Evolutionary conservation across 2,329 filamentous ascomycete genomes (phyloP), one percentile per base, ranked within the genome.

Genomic region (Fusarium vanettenii): DNA sequence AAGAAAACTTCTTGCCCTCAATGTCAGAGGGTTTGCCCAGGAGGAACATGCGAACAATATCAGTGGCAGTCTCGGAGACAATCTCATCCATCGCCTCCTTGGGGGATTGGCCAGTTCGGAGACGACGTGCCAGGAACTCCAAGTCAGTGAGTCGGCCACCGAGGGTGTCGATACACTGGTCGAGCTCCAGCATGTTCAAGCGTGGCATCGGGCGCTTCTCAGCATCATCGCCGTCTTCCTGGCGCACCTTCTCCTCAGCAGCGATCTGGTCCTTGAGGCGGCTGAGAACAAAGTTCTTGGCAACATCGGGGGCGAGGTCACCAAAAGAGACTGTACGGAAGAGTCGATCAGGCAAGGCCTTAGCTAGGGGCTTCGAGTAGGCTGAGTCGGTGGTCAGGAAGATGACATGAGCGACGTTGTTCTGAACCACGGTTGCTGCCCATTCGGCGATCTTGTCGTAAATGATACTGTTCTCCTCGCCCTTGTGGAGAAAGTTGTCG

Each of bases 121-220:
- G 93, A 20, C 97, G 90, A 39, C 96, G 91, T n/a, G 95, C 93
- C 50, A 99, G 90, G 80, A 97, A 97, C 80, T 98, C 96, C 22
- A 99, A 91, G 80, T 99, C 97, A 0, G 95, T 98, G n/a, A 99
- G 88, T 5, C 97, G 94, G 2, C 97, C 97, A 25, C 97, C 97
- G 2, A 99, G 89, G 0, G 92, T 89, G 31, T 92, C 89, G 74
- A 98, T 97, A 76, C 94, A 95, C 31, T 88, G 88, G 78, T 98
- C 95, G 2, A 99, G 88, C 72, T 95, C 94, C 1, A 83, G 82
- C 8, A 97, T 86, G 72, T 95, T 82, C 4, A 82, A 80, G 3
- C 81, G 78, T 18, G 64, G 63, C 22, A 69, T 64, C 57, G 72
- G 50, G 57, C 63, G 60, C 37, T 80, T 79, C 60, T 80, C 78